Evolutionary conservation across 2,329 filamentous ascomycete species (phyloP), one percentile per base, ranked within the genome.

Genomic region (Penicillium sp.): DNA sequence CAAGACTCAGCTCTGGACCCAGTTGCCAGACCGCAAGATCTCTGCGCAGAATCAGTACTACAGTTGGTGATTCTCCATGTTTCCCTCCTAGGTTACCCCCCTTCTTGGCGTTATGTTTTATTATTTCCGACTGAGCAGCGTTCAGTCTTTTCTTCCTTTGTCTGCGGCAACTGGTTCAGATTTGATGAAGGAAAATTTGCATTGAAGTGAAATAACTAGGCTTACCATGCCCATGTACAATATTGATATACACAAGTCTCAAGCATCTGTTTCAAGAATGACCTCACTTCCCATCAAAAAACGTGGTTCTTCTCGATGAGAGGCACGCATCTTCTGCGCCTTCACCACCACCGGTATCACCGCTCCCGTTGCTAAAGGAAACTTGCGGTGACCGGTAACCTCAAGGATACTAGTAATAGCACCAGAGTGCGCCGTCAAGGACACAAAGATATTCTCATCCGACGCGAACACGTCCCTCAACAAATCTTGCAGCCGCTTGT

Each of bases 11-110:
- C 82, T 91, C 12, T 96, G 91, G 91, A 80, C 86, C 9, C 88
- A 90, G 60, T 74, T 97, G 45, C 91, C 91, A 6, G 88, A 96
- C 68, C 82, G 90, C 52, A 87, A 86, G 5, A 78, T 98, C 47
- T 84, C 85, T 52, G 84, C 84, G 33, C 90, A 96, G 74, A 81
- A 87, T 59, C 91, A 89, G 65, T 94, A 93, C 69, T 94, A 94
- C 71, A 82, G 86, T 52, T 98, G 91, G 91, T 97, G 84, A 65
- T 56, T 41, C 42, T 50, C 39, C 51, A 47, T 29, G 28, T 43
- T 27, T 18, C 6, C 25, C 5, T 11, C 4, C 32, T 24, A 49
- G 36, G 34, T 46, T 33, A 25, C 12, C 32, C 24, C n/a, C 13
- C 40, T 26, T 47, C 56, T 57, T 55, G 62, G 62, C 62, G 60